Evolutionary conservation across 257 asterid species (phyloP).

Genomic region (Galeopsis tetrahit): DNA sequence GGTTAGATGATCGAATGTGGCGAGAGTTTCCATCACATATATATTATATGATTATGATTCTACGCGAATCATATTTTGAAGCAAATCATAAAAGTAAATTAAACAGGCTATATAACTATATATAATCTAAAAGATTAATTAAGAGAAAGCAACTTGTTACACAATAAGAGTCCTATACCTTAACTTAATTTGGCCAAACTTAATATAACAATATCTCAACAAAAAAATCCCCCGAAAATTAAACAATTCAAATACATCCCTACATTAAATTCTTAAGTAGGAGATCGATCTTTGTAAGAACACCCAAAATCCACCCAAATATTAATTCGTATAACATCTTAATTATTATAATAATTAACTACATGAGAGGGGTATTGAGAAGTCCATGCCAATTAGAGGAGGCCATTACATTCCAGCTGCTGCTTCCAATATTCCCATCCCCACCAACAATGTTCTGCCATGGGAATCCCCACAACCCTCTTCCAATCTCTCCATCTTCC

Average conservation of each 20-base stretch:
- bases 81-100: no score
- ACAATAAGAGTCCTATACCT: neutral
- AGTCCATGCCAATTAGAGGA: constrained; percentile 72
- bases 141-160: neutral
- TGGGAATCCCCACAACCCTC: constrained; percentile 63
- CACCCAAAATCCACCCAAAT: neutral
- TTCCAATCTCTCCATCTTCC: constrained; percentile 36
- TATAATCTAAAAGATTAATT: neutral
- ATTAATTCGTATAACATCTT: neutral
- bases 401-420: constrained; percentile 58
- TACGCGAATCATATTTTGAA: no score
- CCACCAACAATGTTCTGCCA: constrained; percentile 52
- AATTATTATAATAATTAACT: neutral
- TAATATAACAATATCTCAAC: neutral
- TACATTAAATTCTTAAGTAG: neutral
- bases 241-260: neutral
- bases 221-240: neutral
- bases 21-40: no score
- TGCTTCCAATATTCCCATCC: constrained; percentile 40
- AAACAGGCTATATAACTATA: no score
- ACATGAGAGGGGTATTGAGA: constrained; percentile 75
- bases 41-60: no score
- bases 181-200: neutral
- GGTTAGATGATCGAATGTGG: no score
- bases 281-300: neutral